Percentiles rank a stretch among this genome's conserved stretches.
Evolutionary conservation across 2,329 filamentous ascomycete species (phyloP).

Genomic region (Arachnopeziza araneosa): DNA sequence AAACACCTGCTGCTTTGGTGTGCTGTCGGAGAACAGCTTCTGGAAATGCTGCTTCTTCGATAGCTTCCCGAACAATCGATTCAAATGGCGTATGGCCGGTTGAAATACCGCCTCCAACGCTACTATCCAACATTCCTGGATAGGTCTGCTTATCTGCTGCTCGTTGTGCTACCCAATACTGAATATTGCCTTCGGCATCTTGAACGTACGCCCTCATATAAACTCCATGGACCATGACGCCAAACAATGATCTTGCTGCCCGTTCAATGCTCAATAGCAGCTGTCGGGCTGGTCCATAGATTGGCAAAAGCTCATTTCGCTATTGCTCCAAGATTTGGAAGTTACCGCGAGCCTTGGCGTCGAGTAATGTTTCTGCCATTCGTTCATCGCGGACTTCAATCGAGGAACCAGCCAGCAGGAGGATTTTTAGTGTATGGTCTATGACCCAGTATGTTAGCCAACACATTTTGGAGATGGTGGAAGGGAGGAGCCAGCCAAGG

Average conservation of each 20-base stretch:
- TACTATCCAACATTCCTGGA: slow-evolving; percentile 69
- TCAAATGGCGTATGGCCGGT: slow-evolving; percentile 59
- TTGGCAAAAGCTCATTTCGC: no score
- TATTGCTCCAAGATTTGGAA: no score
- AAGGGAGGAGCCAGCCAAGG: no score
- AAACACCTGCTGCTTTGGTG: slow-evolving; percentile 48
- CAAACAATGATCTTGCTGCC: slow-evolving; percentile 45
- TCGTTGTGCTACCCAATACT: slow-evolving; percentile 67
- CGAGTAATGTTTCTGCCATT: no score
- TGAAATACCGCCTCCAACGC: slow-evolving; percentile 70
- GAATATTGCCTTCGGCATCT: slow-evolving; percentile 37
- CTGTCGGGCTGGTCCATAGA: no score
- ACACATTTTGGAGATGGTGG: no score
- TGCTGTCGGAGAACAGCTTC: slow-evolving; percentile 48
- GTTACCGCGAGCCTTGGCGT: no score
- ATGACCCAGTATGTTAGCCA: no score
- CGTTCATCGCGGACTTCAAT: no score
- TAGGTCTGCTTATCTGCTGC: slow-evolving; percentile 64
- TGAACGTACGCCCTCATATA: slow-evolving; percentile 61
- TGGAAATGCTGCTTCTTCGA: slow-evolving; percentile 66
- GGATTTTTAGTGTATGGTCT: no score
- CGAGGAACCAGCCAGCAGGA: no score
- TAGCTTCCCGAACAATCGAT: slow-evolving; percentile 63
- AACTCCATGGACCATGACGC: slow-evolving; percentile 57
- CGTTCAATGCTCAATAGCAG: slow-evolving; percentile 6